Percentiles rank a stretch among this genome's conserved stretches.
phyloP scores from a whole-genome alignment of 2,329 filamentous ascomycete species.

The Fusarium pseudonygamai region DNA sequence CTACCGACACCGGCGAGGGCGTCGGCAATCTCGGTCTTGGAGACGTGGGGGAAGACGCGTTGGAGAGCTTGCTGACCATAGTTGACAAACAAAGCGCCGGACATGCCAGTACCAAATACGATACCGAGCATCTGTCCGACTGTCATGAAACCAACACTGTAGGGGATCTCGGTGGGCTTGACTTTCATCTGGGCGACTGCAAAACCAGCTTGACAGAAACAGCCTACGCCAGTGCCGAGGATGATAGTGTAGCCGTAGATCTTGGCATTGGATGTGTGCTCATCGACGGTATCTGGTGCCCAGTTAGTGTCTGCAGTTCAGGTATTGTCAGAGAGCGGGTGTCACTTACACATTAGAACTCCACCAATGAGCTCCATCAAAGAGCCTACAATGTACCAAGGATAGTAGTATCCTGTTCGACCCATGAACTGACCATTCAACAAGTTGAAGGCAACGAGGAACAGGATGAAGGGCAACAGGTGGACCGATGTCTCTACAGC shows the following conservation, averaged over 20 bases:
- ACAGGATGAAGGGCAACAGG: slow-evolving; percentile 3
- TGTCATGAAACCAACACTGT: slow-evolving; percentile 20
- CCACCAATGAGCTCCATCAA: not conserved
- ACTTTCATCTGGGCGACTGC: slow-evolving; percentile 19
- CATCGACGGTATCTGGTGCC: not conserved
- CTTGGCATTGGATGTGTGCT: not conserved
- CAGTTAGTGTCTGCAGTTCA: not conserved
- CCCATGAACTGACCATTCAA: slow-evolving; percentile 13
- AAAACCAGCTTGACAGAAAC: slow-evolving; percentile 13
- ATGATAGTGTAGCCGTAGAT: slow-evolving; percentile 17
- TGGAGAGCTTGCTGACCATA: slow-evolving; percentile 9
- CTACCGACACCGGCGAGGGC: slow-evolving; percentile 7
- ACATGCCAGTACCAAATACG: slow-evolving; percentile 15
- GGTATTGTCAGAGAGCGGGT: accelerated
- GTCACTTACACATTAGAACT: not conserved
- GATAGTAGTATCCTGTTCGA: slow-evolving; percentile 9
- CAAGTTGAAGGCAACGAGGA: slow-evolving; percentile 13
- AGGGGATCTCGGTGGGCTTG: not conserved
- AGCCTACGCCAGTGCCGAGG: not conserved
- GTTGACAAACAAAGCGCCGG: slow-evolving; percentile 2
- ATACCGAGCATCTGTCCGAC: slow-evolving; percentile 18
- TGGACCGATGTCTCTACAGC: slow-evolving; percentile 9
- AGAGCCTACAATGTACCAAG: slow-evolving; percentile 3
- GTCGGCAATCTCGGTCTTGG: slow-evolving; percentile 1
- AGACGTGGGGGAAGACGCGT: not conserved